Evolutionary conservation across 495 filamentous ascomycete genomes (phyloP), one percentile per base, ranked within the genome.

Genomic region (Penicillium taxi): DNA sequence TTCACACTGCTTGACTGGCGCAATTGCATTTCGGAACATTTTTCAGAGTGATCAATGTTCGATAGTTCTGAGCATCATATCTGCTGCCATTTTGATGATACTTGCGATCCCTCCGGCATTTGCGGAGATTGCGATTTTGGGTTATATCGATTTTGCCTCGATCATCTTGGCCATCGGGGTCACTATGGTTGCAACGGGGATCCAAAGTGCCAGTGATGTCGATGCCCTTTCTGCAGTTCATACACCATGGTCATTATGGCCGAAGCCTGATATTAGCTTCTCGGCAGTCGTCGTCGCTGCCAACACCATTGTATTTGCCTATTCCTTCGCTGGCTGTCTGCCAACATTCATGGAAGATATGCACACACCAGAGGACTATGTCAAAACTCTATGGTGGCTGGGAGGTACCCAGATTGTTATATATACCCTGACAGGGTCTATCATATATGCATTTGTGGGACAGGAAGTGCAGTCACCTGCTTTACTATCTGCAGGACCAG

Each of bases 291-390:
- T 84, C 45, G 72, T 80, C 31, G 75, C 77, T 8, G 64, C 80
- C 34, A 73, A 72, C 35, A 84, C 84, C 61, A 83, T 84, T 30
- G 69, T 81, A 30, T 81, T 86, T 47, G 80, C 82, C 13, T 64
- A 63, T 65, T 53, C 58, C 9, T 82, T 74, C 48, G 81, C 61
- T 58, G 78, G 69, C 44, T 80, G 61, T 66, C 73, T 65, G 66
- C 80, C 83, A 53, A 72, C 66, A 14, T 82, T 86, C 55, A 81
- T 82, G 65, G 70, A 77, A 30, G 82, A 86, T 53, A 81, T 86
- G 74, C 76, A 80, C 48, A 77, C 77, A 0, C 81, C 80, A 0
- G 45, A 50, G 19, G 74, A 83, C 47, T 82, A 67, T 43, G 53
- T 61, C 36, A 82, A 81, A 57, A 70, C 80, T 0, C 68, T 84